These are phyloP conservation scores for Xylaria sp. DNA, from an alignment of 495 filamentous ascomycete species.

Conservation along the genomic window DNA sequence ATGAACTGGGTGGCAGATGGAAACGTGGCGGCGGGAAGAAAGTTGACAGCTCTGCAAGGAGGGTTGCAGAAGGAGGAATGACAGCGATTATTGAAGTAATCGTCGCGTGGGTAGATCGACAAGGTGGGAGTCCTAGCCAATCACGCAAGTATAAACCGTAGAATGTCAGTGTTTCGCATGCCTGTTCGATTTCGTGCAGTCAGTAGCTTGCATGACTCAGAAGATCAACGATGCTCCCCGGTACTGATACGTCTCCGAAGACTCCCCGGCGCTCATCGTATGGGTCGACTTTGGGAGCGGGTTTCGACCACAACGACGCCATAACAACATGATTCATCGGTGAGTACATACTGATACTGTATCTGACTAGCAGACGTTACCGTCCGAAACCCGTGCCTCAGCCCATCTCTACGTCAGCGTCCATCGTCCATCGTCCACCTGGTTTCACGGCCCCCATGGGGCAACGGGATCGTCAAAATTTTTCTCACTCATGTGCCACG, in stretches of 20 bases:
- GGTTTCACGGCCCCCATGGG: constrained; percentile 1
- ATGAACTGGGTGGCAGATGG: constrained; percentile 5
- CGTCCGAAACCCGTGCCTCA: neutral
- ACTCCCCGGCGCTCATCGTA: neutral
- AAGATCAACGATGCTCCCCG: constrained; percentile 10
- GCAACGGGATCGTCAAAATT: neutral
- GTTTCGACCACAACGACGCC: constrained; percentile 1
- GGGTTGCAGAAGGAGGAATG: constrained; percentile 12
- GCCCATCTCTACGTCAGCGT: constrained; percentile 19
- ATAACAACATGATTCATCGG: neutral
- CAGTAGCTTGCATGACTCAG: constrained; percentile 17
- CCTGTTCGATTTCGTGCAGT: constrained; percentile 20
- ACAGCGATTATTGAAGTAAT: constrained; percentile 22
- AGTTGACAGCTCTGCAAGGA: constrained; percentile 23
- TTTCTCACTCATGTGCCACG: constrained; percentile 12
- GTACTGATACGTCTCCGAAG: neutral
- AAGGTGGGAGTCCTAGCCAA: constrained; percentile 9
- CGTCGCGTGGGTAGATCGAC: constrained; percentile 15
- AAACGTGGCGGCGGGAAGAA: constrained; percentile 21
- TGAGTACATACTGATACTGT: no score
- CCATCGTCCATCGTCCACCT: neutral
- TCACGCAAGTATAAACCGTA: constrained; percentile 5
- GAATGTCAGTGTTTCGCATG: constrained; percentile 16
- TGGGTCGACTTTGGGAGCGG: neutral
- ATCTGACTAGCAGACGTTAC: constrained; percentile 1